Percentiles rank a stretch among this genome's conserved stretches.
phyloP scores from a whole-genome alignment of 495 filamentous ascomycete species.

The Aspergillus cavernicola region DNA sequence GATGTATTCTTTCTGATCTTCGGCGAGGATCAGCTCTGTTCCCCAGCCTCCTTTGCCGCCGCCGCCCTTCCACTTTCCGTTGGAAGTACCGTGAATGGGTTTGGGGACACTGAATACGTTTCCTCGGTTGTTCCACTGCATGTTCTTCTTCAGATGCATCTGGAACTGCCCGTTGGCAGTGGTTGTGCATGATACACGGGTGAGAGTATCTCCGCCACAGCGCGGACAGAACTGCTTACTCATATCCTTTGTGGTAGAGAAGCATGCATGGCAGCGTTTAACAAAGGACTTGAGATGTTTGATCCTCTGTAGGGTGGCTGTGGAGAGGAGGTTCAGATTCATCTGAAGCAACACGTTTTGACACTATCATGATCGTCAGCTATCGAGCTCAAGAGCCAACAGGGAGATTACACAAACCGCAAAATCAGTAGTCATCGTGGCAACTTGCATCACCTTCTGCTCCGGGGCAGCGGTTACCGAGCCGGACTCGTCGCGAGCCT shows the following conservation, averaged over 20 bases:
- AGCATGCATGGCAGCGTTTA: constrained; percentile 92
- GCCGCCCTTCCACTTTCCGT: constrained; percentile 66
- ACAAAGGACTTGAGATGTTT: constrained; percentile 79
- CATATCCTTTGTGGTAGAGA: constrained; percentile 79
- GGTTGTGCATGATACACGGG: constrained; percentile 80
- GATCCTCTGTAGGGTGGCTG: constrained; percentile 66
- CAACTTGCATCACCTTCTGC: constrained; percentile 67
- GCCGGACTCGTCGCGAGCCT: constrained; percentile 59
- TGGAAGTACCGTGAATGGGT: constrained; percentile 74
- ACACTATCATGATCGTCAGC: constrained; percentile 33
- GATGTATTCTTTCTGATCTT: constrained; percentile 94
- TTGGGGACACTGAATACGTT: constrained; percentile 90
- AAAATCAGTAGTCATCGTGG: constrained; percentile 88
- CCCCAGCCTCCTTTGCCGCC: constrained; percentile 90
- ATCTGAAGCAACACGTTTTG: constrained; percentile 93
- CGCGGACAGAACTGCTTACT: constrained; percentile 88
- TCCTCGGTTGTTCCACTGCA: constrained; percentile 92
- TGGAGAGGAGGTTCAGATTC: constrained; percentile 86
- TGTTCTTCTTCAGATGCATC: constrained; percentile 88
- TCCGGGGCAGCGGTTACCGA: constrained; percentile 46
- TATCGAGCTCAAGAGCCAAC: not conserved
- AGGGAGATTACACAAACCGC: constrained; percentile 53
- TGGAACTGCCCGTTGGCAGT: constrained; percentile 75
- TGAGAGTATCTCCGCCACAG: constrained; percentile 84
- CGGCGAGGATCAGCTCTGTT: constrained; percentile 72